Percentiles rank a stretch among this genome's conserved stretches.
phyloP scores from a whole-genome alignment of 495 filamentous ascomycete species.

The Tuber indicum region DNA sequence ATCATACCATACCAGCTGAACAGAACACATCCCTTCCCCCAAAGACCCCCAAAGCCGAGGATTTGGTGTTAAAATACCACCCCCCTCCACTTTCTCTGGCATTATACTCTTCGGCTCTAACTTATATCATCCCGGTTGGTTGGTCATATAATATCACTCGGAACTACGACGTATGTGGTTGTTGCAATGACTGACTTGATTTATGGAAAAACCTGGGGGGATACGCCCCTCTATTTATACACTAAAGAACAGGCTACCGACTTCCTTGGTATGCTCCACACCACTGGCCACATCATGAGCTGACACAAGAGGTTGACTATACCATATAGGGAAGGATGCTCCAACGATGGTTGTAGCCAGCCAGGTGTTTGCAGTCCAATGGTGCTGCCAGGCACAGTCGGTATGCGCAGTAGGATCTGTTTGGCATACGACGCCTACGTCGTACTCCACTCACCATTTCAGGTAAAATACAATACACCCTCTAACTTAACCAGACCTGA shows the following conservation, averaged over 20 bases:
- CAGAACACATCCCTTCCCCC: background rate
- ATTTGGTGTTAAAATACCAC: background rate
- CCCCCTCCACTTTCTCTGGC: background rate
- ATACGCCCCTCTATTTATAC: too few relatives aligned
- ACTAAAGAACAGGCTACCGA: too few relatives aligned
- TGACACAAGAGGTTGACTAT: too few relatives aligned
- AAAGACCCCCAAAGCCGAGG: background rate
- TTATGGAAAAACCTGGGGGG: too few relatives aligned
- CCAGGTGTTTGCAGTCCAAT: background rate
- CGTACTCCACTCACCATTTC: background rate
- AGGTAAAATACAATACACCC: background rate
- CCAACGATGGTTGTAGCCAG: too few relatives aligned
- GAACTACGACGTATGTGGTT: background rate
- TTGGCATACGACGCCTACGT: background rate
- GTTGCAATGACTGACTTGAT: too few relatives aligned
- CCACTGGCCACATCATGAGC: too few relatives aligned
- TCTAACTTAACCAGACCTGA: background rate
- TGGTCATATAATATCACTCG: background rate
- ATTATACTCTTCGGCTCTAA: background rate
- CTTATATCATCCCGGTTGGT: background rate
- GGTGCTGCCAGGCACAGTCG: background rate
- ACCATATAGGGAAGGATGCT: too few relatives aligned
- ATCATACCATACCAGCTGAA: background rate
- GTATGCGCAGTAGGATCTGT: background rate
- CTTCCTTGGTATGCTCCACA: too few relatives aligned